Conservation (phyloP, 768 basidiomycete genomes). For the Tremella fuciformis region DNA sequence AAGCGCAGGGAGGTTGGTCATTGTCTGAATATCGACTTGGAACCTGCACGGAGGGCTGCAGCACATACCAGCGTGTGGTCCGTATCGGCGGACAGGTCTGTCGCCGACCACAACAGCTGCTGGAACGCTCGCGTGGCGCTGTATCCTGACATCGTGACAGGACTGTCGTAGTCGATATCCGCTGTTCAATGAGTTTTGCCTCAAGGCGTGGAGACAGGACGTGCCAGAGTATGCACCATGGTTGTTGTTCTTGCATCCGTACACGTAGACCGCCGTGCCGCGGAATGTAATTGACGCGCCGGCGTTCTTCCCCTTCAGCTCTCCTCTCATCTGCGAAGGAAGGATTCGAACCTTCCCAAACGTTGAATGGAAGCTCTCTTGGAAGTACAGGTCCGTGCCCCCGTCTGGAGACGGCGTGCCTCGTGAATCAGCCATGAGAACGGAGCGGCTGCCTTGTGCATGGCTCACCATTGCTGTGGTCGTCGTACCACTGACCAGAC, state of each 20-base stretch:
- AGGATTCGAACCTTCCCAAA: constrained; percentile 1
- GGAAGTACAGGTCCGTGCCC: not conserved
- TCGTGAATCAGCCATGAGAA: not conserved
- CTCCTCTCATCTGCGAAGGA: not conserved
- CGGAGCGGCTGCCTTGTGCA: not conserved
- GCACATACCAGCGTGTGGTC: not conserved
- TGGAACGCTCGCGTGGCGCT: not conserved
- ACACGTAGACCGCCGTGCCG: not conserved
- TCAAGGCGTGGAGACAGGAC: not conserved
- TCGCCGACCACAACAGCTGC: not conserved
- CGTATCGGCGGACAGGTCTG: not conserved
- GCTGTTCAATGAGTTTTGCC: not conserved
- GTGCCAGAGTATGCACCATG: constrained; percentile 1
- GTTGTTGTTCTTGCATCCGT: not conserved
- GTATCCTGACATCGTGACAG: not conserved
- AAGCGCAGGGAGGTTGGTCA: not conserved
- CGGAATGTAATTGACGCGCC: not conserved
- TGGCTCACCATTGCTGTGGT: no score
- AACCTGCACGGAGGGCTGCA: not conserved
- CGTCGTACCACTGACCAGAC: no score
- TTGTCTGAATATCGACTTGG: not conserved
- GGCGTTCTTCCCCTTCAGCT: not conserved
- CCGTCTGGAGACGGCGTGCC: not conserved
- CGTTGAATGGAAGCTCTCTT: not conserved
- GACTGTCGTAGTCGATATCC: not conserved